These are phyloP conservation scores for Blastobotrys peoriensis DNA, from an alignment of 805 yeast species.

Conservation along the genomic window DNA sequence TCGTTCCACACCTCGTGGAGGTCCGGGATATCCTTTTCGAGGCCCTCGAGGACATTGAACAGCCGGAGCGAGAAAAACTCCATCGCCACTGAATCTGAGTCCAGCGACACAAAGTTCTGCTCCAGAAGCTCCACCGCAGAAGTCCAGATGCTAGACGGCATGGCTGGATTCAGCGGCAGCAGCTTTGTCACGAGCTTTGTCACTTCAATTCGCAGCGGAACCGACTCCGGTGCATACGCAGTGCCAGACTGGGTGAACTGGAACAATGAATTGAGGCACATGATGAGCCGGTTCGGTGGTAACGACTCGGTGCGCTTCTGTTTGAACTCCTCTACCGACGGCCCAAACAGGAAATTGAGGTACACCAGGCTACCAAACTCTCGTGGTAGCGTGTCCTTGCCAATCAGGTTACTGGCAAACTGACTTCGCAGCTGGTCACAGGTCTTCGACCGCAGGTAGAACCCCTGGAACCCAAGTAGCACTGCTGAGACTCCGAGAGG, in stretches of 20 bases:
- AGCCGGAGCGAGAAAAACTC: conserved; percentile 43
- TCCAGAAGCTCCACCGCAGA: conserved; percentile 14
- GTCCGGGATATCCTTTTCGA: conserved; percentile 15
- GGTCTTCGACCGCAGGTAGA: background rate
- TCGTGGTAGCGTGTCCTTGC: background rate
- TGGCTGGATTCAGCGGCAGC: conserved; percentile 18
- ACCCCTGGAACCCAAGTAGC: conserved; percentile 7
- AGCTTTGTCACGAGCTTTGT: conserved; percentile 37
- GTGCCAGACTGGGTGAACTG: conserved; percentile 58
- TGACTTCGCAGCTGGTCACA: conserved; percentile 49
- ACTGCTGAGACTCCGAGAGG: conserved; percentile 6
- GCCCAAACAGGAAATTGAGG: conserved; percentile 41
- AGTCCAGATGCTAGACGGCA: conserved; percentile 9
- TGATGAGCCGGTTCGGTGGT: conserved; percentile 57
- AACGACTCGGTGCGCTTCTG: conserved; percentile 36
- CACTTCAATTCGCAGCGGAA: conserved; percentile 45
- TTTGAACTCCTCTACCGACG: conserved; percentile 33
- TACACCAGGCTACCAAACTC: conserved; percentile 37
- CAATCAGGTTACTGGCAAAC: conserved; percentile 56
- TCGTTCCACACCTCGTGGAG: conserved; percentile 32
- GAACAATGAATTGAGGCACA: conserved; percentile 50
- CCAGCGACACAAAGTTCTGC: conserved; percentile 13
- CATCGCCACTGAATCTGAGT: conserved; percentile 31
- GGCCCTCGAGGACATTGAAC: conserved; percentile 29
- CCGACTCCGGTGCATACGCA: conserved; percentile 53